Evolutionary conservation across 2,329 filamentous ascomycete genomes (phyloP).

Genomic region (Fusarium oxysporum): DNA sequence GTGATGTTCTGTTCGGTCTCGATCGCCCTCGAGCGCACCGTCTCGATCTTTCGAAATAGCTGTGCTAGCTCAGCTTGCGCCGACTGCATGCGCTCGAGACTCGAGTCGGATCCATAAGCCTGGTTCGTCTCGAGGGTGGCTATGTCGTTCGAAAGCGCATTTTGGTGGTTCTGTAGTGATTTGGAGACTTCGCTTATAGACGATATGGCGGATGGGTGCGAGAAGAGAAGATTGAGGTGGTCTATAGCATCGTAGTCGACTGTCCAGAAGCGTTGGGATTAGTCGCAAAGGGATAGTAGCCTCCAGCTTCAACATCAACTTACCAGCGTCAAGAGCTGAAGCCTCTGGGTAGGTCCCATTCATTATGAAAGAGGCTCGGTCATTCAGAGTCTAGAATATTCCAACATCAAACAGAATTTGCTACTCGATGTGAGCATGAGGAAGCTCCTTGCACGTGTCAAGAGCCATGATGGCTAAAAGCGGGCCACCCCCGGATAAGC

Average conservation of each 20-base stretch:
- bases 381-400: not conserved
- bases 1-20: constrained; percentile 96
- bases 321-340: constrained; percentile 60
- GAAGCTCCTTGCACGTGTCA: constrained; percentile 44
- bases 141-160: constrained; percentile 86
- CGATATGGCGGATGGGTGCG: constrained; percentile 85
- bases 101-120: constrained; percentile 86
- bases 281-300: constrained; percentile 26
- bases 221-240: constrained; percentile 94
- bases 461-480: constrained; percentile 46
- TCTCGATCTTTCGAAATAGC: constrained; percentile 95
- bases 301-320: constrained; percentile 32
- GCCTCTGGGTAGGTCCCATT: constrained; percentile 53
- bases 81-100: constrained; percentile 89
- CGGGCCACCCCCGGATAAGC: constrained; percentile 30
- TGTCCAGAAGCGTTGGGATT: constrained; percentile 45
- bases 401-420: constrained; percentile 14
- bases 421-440: constrained; percentile 20
- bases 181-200: constrained; percentile 81
- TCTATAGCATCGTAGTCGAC: constrained; percentile 91
- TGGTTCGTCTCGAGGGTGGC: constrained; percentile 78
- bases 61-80: constrained; percentile 90
- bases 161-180: constrained; percentile 78
- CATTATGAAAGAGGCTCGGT: constrained; percentile 48
- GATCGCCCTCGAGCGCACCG: constrained; percentile 86